A percentile compares a stretch with the other conserved stretches of the same genome.
phyloP scores from a whole-genome alignment of 768 basidiomycete genomes.

The Neoboletus magnificus region DNA sequence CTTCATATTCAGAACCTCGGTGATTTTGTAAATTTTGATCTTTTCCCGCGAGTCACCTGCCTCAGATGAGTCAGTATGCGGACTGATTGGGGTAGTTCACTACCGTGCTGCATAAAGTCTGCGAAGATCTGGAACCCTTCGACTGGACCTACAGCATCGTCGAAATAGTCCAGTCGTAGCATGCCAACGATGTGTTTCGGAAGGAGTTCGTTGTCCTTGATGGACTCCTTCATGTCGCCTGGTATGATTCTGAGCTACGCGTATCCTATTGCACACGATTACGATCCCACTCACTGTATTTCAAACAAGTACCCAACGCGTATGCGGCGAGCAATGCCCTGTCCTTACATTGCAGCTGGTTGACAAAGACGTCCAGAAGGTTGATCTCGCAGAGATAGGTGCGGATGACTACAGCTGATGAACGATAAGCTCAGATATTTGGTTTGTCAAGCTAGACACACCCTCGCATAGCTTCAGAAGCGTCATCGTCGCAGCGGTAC shows the following conservation, averaged over 20 bases:
- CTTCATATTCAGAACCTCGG: slow-evolving; percentile 15
- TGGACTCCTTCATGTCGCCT: slow-evolving; percentile 15
- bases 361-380: slow-evolving; percentile 11
- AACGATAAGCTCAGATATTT: background rate
- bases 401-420: slow-evolving; percentile 7
- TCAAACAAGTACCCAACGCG: no score
- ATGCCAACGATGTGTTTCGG: slow-evolving; percentile 20
- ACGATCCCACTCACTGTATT: no score
- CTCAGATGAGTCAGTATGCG: background rate
- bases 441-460: background rate
- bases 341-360: slow-evolving; percentile 14
- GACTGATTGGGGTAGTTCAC: background rate
- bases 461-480: no score
- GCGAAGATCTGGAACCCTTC: slow-evolving; percentile 26
- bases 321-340: no score
- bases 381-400: slow-evolving; percentile 3
- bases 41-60: slow-evolving; percentile 14
- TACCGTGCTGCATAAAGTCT: slow-evolving; percentile 22
- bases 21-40: slow-evolving; percentile 14
- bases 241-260: background rate
- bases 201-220: slow-evolving; percentile 8
- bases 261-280: background rate
- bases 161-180: no score
- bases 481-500: slow-evolving; percentile 23
- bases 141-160: slow-evolving; percentile 19